phyloP scores from a whole-genome alignment of 208 protist species.

The Acanthamoeba healyi region DNA sequence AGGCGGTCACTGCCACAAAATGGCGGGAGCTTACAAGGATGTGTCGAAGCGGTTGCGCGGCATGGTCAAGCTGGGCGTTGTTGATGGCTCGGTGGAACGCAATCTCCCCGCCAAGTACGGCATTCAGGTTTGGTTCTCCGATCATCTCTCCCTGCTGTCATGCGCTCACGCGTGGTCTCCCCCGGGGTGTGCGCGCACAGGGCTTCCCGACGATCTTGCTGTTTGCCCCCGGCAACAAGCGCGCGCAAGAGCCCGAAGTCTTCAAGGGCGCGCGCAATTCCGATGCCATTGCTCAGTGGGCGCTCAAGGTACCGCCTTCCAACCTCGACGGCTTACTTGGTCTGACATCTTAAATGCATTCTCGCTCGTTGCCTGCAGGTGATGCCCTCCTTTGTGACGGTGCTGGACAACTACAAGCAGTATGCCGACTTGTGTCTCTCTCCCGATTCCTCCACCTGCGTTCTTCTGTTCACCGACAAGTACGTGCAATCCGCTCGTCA shows the following conservation, averaged over 20 bases:
- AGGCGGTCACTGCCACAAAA: constrained; percentile 67
- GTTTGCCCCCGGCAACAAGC: constrained; percentile 55
- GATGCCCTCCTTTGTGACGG: constrained; percentile 64
- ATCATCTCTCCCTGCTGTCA: background rate
- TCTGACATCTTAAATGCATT: too few relatives aligned
- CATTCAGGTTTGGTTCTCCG: background rate
- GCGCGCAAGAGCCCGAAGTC: background rate
- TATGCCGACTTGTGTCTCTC: constrained; percentile 26
- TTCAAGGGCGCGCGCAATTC: constrained; percentile 59
- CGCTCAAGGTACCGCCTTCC: constrained; percentile 7
- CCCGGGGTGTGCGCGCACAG: background rate
- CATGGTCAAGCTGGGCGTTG: constrained; percentile 68
- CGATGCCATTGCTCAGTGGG: constrained; percentile 67
- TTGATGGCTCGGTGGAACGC: constrained; percentile 42
- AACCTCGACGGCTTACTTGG: background rate
- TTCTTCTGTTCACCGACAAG: constrained; percentile 63
- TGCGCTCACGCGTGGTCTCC: background rate
- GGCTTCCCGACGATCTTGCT: constrained; percentile 44
- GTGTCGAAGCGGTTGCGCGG: constrained; percentile 47
- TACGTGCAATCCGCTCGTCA: background rate
- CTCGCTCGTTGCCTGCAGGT: too few relatives aligned
- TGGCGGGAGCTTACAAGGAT: constrained; percentile 43
- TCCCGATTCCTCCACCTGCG: background rate
- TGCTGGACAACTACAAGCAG: background rate
- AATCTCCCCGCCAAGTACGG: background rate